Percentiles rank a stretch among this genome's conserved stretches.
These are phyloP conservation scores for Diutina scorzettiae DNA, from an alignment of 1,139 yeast genomes.

Conservation along the genomic window DNA sequence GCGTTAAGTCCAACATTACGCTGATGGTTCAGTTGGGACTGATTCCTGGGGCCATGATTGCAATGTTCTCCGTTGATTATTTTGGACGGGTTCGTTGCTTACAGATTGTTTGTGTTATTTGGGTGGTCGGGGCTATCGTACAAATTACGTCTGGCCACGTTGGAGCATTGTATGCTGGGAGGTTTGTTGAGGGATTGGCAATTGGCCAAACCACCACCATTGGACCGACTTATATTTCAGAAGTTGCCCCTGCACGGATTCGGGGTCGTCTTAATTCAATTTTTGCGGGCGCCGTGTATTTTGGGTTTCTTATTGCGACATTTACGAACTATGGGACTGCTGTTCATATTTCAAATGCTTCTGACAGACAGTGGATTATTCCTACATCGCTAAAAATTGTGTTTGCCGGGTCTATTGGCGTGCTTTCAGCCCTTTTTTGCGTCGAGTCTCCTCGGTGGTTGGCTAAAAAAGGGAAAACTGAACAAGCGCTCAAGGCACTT, in stretches of 20 bases:
- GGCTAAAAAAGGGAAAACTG: slow-evolving; percentile 23
- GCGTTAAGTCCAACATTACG: slow-evolving; percentile 38
- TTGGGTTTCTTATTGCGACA: slow-evolving; percentile 42
- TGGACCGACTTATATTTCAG: slow-evolving; percentile 44
- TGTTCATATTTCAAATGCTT: slow-evolving; percentile 18
- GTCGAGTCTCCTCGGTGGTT: slow-evolving; percentile 38
- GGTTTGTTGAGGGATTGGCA: slow-evolving; percentile 43
- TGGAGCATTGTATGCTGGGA: slow-evolving; percentile 43
- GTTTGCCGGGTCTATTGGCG: slow-evolving; percentile 29
- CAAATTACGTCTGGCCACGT: slow-evolving; percentile 32
- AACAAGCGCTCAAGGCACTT: slow-evolving; percentile 24
- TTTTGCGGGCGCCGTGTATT: slow-evolving; percentile 44
- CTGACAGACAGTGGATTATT: slow-evolving; percentile 23
- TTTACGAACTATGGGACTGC: slow-evolving; percentile 35
- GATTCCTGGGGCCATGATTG: slow-evolving; percentile 43
- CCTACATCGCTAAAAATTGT: slow-evolving; percentile 24
- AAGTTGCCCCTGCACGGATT: slow-evolving; percentile 40
- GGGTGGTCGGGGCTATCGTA: slow-evolving; percentile 37
- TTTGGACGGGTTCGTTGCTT: slow-evolving; percentile 45
- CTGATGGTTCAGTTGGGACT: slow-evolving; percentile 56
- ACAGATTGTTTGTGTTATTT: slow-evolving; percentile 30
- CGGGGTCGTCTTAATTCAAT: slow-evolving; percentile 40
- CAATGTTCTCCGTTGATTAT: slow-evolving; percentile 38
- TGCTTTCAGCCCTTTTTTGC: slow-evolving; percentile 24
- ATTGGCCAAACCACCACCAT: slow-evolving; percentile 46